Evolutionary conservation across 2,329 filamentous ascomycete genomes (phyloP).

Genomic region (Mycosphaerella arachidis): DNA sequence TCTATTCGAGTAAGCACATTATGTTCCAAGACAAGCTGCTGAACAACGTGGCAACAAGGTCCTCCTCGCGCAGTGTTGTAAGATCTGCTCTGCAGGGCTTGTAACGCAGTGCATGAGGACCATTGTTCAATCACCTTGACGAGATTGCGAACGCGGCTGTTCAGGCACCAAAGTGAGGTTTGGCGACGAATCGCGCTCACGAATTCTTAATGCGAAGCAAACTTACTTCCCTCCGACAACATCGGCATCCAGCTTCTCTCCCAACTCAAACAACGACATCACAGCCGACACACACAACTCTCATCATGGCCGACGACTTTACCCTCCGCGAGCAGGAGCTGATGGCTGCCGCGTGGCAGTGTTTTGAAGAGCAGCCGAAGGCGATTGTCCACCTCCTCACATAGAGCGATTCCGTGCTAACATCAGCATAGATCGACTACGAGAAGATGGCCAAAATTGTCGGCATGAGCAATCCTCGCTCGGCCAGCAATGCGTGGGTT

Average conservation of each 20-base stretch:
- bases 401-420: neutral
- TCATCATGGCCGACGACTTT: constrained; percentile 15
- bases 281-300: neutral
- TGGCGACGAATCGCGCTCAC: neutral
- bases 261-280: neutral
- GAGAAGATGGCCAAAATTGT: constrained; percentile 21
- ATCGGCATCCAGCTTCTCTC: neutral
- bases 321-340: constrained; percentile 25
- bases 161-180: constrained; percentile 1
- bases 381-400: constrained; percentile 5
- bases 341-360: constrained; percentile 27
- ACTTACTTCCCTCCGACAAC: neutral
- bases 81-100: neutral
- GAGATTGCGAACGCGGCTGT: neutral
- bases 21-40: neutral
- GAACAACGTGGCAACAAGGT: neutral
- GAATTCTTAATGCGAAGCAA: neutral
- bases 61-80: neutral
- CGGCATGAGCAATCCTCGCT: constrained; percentile 26
- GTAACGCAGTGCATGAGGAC: neutral
- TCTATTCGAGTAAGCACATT: neutral
- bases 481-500: constrained; percentile 29
- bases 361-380: constrained; percentile 28
- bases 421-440: constrained; percentile 19
- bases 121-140: neutral